Evolutionary conservation across 768 basidiomycete species (phyloP).

Genomic region (Lactarius hatsudake): DNA sequence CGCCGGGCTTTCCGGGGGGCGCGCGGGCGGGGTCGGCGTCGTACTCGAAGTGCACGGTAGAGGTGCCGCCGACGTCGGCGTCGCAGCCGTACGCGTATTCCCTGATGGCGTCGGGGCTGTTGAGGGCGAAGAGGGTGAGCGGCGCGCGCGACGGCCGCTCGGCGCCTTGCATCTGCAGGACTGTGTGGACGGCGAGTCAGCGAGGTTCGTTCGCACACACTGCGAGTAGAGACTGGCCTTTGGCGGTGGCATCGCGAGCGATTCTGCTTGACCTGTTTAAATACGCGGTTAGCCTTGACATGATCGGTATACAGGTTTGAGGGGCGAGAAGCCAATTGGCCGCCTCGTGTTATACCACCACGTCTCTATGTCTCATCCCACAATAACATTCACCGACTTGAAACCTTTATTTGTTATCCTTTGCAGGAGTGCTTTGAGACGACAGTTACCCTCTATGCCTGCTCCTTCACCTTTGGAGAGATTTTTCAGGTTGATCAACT

Average conservation of each 20-base stretch:
- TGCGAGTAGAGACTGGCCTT: conserved; percentile 12
- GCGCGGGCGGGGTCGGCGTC: conserved; percentile 48
- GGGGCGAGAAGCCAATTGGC: neutral
- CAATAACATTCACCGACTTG: neutral
- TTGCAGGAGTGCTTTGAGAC: conserved; percentile 53
- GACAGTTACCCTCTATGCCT: conserved; percentile 50
- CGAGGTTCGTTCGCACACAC: neutral
- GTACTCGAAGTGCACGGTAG: conserved; percentile 73
- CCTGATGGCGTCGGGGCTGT: conserved; percentile 52
- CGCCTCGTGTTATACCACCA: neutral
- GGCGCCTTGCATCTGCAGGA: conserved; percentile 75
- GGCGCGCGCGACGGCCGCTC: conserved; percentile 58
- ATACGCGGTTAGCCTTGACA: conserved; percentile 34
- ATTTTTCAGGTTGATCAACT: conserved; percentile 86
- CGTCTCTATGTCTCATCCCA: neutral
- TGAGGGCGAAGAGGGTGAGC: conserved; percentile 64
- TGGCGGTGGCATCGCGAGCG: conserved; percentile 38
- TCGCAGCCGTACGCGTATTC: conserved; percentile 83
- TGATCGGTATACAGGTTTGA: conserved; percentile 14
- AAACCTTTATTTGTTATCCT: conserved; percentile 48
- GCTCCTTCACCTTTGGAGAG: conserved; percentile 68
- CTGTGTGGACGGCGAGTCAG: conserved; percentile 37
- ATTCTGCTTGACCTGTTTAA: conserved; percentile 41
- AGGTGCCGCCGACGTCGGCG: conserved; percentile 81
- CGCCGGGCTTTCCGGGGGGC: conserved; percentile 43